These are phyloP conservation scores for Gyrodon lividus DNA, from an alignment of 768 basidiomycete species.

Conservation along the genomic window DNA sequence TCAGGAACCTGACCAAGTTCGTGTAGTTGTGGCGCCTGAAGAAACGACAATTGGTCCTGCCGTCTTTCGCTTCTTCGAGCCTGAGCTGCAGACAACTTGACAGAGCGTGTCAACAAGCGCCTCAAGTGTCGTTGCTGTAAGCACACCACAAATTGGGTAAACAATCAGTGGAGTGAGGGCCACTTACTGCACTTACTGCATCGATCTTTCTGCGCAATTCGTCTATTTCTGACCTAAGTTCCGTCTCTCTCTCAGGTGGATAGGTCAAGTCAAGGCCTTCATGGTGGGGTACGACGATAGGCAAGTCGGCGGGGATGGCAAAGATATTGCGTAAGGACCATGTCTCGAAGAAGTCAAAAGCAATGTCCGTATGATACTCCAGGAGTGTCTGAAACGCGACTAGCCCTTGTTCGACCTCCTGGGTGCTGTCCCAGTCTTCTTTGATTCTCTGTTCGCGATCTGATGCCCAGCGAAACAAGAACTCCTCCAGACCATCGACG, in stretches of 20 bases:
- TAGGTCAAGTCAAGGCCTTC: slow-evolving; percentile 63
- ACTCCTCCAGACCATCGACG: slow-evolving; percentile 77
- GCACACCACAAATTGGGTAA: slow-evolving; percentile 8
- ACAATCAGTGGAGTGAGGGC: background rate
- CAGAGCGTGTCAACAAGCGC: slow-evolving; percentile 52
- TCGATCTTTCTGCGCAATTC: slow-evolving; percentile 65
- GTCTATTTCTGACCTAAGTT: slow-evolving; percentile 66
- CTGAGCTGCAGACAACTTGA: slow-evolving; percentile 45
- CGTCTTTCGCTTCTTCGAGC: slow-evolving; percentile 46
- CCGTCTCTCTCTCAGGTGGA: slow-evolving; percentile 56
- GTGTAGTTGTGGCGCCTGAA: slow-evolving; percentile 40
- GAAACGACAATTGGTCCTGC: slow-evolving; percentile 42
- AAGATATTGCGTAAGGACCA: slow-evolving; percentile 91
- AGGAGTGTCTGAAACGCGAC: slow-evolving; percentile 87
- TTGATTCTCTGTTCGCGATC: slow-evolving; percentile 49
- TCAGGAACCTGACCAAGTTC: slow-evolving; percentile 41
- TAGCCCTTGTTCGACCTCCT: slow-evolving; percentile 76
- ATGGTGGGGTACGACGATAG: slow-evolving; percentile 76
- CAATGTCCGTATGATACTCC: slow-evolving; percentile 85
- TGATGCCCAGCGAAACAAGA: slow-evolving; percentile 73
- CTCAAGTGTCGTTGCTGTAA: slow-evolving; percentile 66
- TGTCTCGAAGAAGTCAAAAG: slow-evolving; percentile 89
- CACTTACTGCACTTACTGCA: slow-evolving; percentile 48
- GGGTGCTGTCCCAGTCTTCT: slow-evolving; percentile 56
- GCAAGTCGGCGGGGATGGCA: slow-evolving; percentile 64